Evolutionary conservation across 192 early-diverging fungal species (phyloP), one percentile per base, ranked within the genome.

Genomic region (Gaertneriomyces sp.): DNA sequence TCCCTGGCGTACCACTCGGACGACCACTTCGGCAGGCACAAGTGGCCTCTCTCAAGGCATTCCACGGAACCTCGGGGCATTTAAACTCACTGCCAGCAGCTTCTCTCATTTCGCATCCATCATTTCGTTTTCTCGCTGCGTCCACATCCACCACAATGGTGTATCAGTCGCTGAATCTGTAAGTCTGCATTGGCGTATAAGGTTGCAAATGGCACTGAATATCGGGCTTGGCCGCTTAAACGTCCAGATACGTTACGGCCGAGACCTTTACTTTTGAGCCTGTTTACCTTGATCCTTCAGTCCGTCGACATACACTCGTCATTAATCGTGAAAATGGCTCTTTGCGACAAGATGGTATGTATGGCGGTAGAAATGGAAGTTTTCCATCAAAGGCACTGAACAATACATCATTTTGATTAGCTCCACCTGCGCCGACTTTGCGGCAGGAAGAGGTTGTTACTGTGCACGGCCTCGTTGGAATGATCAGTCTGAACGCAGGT

Each of bases 391-490:
- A 16, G 16, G 4, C 43, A 69, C 43, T 57, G 20, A 14, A 56
- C 5, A 49, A n/a, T 16, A 55, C 19, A 5, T 45, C 10, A 25
- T 45, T 6, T 45, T 60, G 39, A 41, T 6, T 69, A 40, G 79
- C 85, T 12, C 80, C 80, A 42, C 80, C 79, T 1, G 41, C 73
- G 8, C 58, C 74, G 5, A 77, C 78, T 16, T 53, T 78, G 25
- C 49, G 66, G 8, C 84, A 88, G 6, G 80, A 84, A 38, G 77
- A 85, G 49, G 70, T 76, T 14, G 46, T 83, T 39, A 79, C 51
- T 17, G 81, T 90, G 11, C 81, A 80, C 64, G 91, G 91, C 62
- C 73, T 92, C 55, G 75, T 92, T 46, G 90, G 90, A 38, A 79
- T 92, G 52, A 78, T 91, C 42, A 68, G 73, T 20, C 75, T 93